Base-by-base conservation (phyloP, 179 eudicot genomes). In the Patellifolia procumbens region DNA sequence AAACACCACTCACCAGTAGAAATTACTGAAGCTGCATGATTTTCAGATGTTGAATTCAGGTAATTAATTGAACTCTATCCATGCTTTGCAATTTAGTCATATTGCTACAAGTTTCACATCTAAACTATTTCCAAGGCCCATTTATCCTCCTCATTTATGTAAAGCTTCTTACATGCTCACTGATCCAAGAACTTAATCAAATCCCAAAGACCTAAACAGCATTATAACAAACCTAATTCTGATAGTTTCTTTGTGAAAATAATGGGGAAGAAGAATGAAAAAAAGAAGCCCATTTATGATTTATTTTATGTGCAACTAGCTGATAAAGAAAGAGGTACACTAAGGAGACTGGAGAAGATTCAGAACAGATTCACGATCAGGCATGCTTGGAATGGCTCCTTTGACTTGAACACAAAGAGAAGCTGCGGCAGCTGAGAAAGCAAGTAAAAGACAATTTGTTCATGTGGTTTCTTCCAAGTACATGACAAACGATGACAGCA, bases 351-450 rank as follows among this genome's bases (percentile, higher is more conserved):
- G 83, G 74, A 92, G 86, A 80, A 92, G 91, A 45, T 86, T 73
- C 80, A 87, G 35, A 76, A 94, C 97, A 8, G 97, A 85, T 73
- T 92, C 82, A 64, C 97, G 82, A 39, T 86, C 87, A n/a, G 98
- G 98, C 97, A 94, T 94, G 84, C 98, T 94, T 29, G 98, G 97
- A 80, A 94, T 94, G 69, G 98, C 98, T 68, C 98, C 98, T 82
- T 90, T 94, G 70, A 94, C 98, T 92, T 89, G 93, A 29, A 94
- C 92, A 78, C 98, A 92, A 5, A 92, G 89, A 64, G 98, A 94
- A 67, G 98, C 98, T 65, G 98, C 97, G 34, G 97, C 97, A 80
- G 98, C 98, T 94, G 93, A 76, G 73, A 29, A 56, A 53, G 51
- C 19, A 48, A n/a, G 46, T 29, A 1, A 17, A 73, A 37, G 11